A percentile compares a stretch with the other conserved stretches of the same genome.
phyloP scores from a whole-genome alignment of 2,329 filamentous ascomycete species.

The Fusarium piperis region DNA sequence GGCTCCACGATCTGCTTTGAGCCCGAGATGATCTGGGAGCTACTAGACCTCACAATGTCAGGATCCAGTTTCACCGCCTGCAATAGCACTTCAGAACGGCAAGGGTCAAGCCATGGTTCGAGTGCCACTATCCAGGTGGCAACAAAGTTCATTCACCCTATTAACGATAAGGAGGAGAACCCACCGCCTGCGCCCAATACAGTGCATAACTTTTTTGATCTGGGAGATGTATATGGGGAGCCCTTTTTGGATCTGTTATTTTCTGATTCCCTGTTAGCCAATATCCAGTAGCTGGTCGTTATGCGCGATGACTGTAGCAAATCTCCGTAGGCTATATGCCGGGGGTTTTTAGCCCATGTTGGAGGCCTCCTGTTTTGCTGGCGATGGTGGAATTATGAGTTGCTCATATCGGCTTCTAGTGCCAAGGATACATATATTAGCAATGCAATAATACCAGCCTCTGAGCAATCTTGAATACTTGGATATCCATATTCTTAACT shows the following conservation, averaged over 20 bases:
- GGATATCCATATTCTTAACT: too few species aligned
- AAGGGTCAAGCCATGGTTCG: not conserved
- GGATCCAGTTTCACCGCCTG: not conserved
- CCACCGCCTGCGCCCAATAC: not conserved
- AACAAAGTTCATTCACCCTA: conserved; percentile 37
- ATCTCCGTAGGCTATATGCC: too few species aligned
- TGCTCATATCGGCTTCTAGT: not conserved
- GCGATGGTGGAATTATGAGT: not conserved
- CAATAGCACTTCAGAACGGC: not conserved
- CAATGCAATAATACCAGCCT: not conserved
- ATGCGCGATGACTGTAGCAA: not conserved
- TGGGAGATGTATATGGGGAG: conserved; percentile 27
- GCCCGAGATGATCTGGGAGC: conserved; percentile 37
- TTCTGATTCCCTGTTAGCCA: conserved; percentile 32
- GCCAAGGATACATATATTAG: not conserved
- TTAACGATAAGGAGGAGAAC: conserved; percentile 10
- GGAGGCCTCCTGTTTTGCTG: not conserved
- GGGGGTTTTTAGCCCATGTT: not conserved
- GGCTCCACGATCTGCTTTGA: conserved; percentile 29
- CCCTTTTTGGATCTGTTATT: conserved; percentile 38
- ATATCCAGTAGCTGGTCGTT: conserved; percentile 6
- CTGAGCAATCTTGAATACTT: too few species aligned
- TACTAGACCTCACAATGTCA: conserved; percentile 28
- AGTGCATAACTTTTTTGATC: conserved; percentile 18
- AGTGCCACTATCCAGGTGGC: conserved; percentile 37